Percentiles rank a stretch among this genome's conserved stretches.
phyloP scores from a whole-genome alignment of 2,329 filamentous ascomycete species.

The Phyllosticta ampelicida region DNA sequence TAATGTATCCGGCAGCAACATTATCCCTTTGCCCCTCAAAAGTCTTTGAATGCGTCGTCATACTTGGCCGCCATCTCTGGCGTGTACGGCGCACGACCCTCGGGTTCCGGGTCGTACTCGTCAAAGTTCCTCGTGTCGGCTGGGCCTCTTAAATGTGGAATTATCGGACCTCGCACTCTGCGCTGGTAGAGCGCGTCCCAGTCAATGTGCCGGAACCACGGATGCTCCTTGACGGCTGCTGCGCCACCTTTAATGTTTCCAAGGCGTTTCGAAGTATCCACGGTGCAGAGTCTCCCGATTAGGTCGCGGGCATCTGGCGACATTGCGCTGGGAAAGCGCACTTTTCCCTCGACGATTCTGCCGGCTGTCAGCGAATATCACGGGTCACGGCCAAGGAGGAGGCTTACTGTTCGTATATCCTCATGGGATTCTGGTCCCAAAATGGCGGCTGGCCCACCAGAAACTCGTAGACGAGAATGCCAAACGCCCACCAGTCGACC shows the following conservation, averaged over 20 bases:
- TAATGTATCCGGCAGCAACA: not conserved
- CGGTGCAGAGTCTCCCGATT: conserved; percentile 64
- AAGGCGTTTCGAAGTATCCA: conserved; percentile 65
- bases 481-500: conserved; percentile 82
- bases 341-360: conserved; percentile 68
- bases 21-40: conserved; percentile 33
- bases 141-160: conserved; percentile 60
- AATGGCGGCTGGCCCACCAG: conserved; percentile 77
- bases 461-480: conserved; percentile 76
- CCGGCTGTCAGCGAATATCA: conserved; percentile 1
- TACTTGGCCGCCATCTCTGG: conserved; percentile 58
- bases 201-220: conserved; percentile 62
- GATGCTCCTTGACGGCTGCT: conserved; percentile 58
- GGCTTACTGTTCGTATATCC: conserved; percentile 63
- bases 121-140: conserved; percentile 77
- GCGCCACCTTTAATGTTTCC: conserved; percentile 71
- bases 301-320: conserved; percentile 61
- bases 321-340: conserved; percentile 60
- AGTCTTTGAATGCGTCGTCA: conserved; percentile 60
- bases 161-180: conserved; percentile 56
- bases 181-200: conserved; percentile 63
- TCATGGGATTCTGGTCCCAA: conserved; percentile 77
- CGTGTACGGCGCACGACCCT: conserved; percentile 54
- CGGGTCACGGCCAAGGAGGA: not conserved
- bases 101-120: conserved; percentile 67